A percentile compares a stretch with the other conserved stretches of the same genome.
phyloP scores from a whole-genome alignment of 1,284 basidiomycete genomes.

The Marasmius sp. region DNA sequence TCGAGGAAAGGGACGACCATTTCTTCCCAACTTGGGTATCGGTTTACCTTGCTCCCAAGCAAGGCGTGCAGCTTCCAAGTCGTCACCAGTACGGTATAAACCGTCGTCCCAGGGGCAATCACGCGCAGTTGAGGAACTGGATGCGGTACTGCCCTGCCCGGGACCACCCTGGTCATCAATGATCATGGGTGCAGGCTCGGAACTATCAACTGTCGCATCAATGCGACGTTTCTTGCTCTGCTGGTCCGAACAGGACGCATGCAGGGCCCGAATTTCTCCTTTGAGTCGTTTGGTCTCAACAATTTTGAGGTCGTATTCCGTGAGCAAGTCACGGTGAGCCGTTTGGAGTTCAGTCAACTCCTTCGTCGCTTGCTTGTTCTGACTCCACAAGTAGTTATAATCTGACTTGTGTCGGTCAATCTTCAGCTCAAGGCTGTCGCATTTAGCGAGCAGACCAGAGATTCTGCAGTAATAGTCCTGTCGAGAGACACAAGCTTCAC shows the following conservation, averaged over 20 bases:
- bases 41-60: not conserved
- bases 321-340: too few species aligned
- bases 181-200: too few species aligned
- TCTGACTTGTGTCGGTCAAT: not conserved
- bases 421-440: not conserved
- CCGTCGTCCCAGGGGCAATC: not conserved
- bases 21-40: not conserved
- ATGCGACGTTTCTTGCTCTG: too few species aligned
- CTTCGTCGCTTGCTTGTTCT: not conserved
- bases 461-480: not conserved
- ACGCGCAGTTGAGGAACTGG: not conserved
- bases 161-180: not conserved
- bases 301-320: too few species aligned
- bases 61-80: not conserved
- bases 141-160: not conserved
- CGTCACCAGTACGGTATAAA: not conserved
- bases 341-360: not conserved
- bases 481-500: not conserved
- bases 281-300: too few species aligned
- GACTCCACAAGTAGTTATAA: not conserved
- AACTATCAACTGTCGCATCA: too few species aligned
- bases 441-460: not conserved
- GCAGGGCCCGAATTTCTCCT: too few species aligned
- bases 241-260: too few species aligned
- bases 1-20: not conserved